Percentiles rank a stretch among this genome's conserved stretches.
Evolutionary conservation across 768 basidiomycete species (phyloP).

Genomic region (Rhodotorula graminis): DNA sequence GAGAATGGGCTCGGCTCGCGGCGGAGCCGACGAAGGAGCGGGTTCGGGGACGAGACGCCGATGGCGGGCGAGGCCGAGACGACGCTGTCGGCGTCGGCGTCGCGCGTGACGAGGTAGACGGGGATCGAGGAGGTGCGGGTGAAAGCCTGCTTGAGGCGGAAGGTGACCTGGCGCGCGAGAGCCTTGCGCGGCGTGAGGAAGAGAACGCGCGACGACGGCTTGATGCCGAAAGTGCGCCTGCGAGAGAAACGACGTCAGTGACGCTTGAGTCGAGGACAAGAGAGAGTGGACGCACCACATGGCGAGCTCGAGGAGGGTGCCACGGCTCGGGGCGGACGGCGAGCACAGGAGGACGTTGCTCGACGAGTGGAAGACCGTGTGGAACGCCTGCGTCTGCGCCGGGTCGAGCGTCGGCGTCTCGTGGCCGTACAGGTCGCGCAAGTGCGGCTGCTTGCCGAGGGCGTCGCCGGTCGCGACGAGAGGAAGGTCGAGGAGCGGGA

Average conservation of each 20-base stretch:
- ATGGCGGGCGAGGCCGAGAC: constrained; percentile 14
- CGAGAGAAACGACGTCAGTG: too few species aligned
- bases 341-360: constrained; percentile 68
- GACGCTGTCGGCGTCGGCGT: constrained; percentile 17
- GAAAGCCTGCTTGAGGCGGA: constrained; percentile 42
- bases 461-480: constrained; percentile 64
- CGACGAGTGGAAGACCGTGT: constrained; percentile 67
- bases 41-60: constrained; percentile 42
- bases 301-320: constrained; percentile 63
- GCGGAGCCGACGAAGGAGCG: constrained; percentile 39
- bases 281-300: constrained; percentile 56
- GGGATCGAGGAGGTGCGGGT: constrained; percentile 33
- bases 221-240: constrained; percentile 27
- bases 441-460: constrained; percentile 59
- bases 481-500: constrained; percentile 53
- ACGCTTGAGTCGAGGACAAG: neutral
- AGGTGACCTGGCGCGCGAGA: constrained; percentile 44
- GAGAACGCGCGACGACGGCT: constrained; percentile 43
- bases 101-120: constrained; percentile 10
- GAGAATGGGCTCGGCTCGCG: constrained; percentile 40
- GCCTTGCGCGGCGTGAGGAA: constrained; percentile 45
- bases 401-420: constrained; percentile 64
- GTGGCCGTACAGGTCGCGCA: constrained; percentile 54
- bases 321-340: constrained; percentile 77
- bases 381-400: constrained; percentile 84